A percentile compares a stretch with the other conserved stretches of the same genome.
Conservation (phyloP, 1,284 basidiomycete genomes). For the Tremellales sp. region DNA sequence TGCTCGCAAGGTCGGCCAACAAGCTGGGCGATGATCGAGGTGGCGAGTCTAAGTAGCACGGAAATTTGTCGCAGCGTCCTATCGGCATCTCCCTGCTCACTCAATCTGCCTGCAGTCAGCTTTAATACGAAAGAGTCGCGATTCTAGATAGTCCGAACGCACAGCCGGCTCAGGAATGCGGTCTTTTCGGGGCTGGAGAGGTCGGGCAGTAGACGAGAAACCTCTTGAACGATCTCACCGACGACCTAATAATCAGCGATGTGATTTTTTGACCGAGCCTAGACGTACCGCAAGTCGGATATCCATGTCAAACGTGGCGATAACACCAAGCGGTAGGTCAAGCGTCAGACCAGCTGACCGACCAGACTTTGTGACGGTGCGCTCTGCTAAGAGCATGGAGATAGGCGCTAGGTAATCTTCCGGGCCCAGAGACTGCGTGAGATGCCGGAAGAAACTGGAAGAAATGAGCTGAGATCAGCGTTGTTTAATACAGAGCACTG, state of each 20-base stretch:
- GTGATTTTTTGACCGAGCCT: no score
- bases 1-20: slow-evolving; percentile 33
- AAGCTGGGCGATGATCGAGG: slow-evolving; percentile 35
- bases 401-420: slow-evolving; percentile 78
- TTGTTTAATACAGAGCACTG: slow-evolving; percentile 9
- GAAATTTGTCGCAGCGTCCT: slow-evolving; percentile 54
- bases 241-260: no score
- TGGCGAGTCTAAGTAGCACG: slow-evolving; percentile 61
- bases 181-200: slow-evolving; percentile 36
- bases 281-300: slow-evolving; percentile 61
- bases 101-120: neutral
- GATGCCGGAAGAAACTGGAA: slow-evolving; percentile 75
- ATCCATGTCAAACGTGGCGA: slow-evolving; percentile 60
- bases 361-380: slow-evolving; percentile 60
- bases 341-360: slow-evolving; percentile 51
- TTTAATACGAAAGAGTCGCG: neutral
- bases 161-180: slow-evolving; percentile 38
- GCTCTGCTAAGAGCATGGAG: slow-evolving; percentile 81
- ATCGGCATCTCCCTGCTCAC: slow-evolving; percentile 20
- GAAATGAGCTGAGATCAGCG: slow-evolving; percentile 1
- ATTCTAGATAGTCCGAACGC: slow-evolving; percentile 11
- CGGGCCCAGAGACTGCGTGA: slow-evolving; percentile 80
- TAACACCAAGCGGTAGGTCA: slow-evolving; percentile 61
- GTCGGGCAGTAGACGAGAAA: slow-evolving; percentile 57
- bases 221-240: slow-evolving; percentile 66